Percentiles rank a stretch among this genome's conserved stretches.
Evolutionary conservation across 1,284 basidiomycete species (phyloP).

Genomic region (Austropuccinia psidii): DNA sequence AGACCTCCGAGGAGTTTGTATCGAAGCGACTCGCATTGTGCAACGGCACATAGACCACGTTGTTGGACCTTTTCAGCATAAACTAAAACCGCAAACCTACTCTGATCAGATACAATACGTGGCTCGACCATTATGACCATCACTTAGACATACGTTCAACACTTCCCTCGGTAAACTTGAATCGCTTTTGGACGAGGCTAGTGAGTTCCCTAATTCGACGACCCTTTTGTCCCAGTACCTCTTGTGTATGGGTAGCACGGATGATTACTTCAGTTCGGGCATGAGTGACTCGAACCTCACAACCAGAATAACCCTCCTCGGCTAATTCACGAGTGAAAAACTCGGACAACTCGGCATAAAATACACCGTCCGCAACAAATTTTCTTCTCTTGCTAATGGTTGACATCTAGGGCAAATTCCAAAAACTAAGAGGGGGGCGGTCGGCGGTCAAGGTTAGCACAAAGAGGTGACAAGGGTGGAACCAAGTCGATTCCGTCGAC

Average conservation of each 20-base stretch:
- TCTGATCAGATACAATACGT: not conserved
- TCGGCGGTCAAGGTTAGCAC: not conserved
- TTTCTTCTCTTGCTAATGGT: constrained; percentile 46
- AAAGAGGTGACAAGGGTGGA: not conserved
- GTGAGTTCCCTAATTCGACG: constrained; percentile 99
- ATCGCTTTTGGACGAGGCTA: constrained; percentile 95
- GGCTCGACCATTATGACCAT: not conserved
- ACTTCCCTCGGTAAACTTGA: constrained; percentile 98
- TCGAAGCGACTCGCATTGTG: constrained; percentile 95
- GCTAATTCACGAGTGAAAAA: constrained; percentile 85
- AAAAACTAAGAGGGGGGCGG: not conserved
- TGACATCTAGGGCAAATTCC: constrained; percentile 8
- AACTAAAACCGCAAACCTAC: constrained; percentile 47
- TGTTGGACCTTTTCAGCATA: constrained; percentile 99
- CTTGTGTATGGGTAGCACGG: constrained; percentile 98
- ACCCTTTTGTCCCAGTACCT: constrained; percentile 99
- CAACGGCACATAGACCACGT: constrained; percentile 96
- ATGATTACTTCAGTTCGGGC: constrained; percentile 99
- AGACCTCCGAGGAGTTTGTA: constrained; percentile 99
- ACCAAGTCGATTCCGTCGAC: not conserved
- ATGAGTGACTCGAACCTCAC: constrained; percentile 99
- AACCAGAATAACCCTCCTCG: constrained; percentile 99
- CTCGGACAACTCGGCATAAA: constrained; percentile 51
- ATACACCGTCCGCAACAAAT: constrained; percentile 97
- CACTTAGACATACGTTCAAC: constrained; percentile 59